Conservation (phyloP, 73 alveolate species). For the Halteria grandinella region DNA sequence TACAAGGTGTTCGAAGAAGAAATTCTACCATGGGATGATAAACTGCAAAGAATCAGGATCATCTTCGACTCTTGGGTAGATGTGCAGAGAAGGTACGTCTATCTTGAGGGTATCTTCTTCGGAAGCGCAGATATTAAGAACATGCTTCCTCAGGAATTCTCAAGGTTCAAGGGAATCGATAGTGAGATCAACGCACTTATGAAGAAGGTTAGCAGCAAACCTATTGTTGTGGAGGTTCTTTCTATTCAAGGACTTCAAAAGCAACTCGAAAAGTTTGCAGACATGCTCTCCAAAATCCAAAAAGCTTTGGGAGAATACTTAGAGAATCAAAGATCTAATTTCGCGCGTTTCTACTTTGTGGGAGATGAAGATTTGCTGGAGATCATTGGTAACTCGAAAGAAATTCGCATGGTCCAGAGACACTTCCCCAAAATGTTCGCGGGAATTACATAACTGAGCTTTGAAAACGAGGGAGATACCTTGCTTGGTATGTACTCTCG, state of each 20-base stretch:
- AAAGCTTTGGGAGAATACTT: conserved; percentile 98
- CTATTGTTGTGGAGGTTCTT: conserved; percentile 91
- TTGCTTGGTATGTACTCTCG: conserved; percentile 95
- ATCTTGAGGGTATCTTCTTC: conserved; percentile 99
- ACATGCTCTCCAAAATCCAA: conserved; percentile 86
- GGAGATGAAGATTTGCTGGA: conserved; percentile 98
- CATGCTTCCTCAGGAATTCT: conserved; percentile 97
- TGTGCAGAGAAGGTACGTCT: conserved; percentile 99
- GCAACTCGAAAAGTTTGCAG: conserved; percentile 96
- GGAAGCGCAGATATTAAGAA: conserved; percentile 99
- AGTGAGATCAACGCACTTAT: conserved; percentile 94
- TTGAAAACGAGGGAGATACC: conserved; percentile 86
- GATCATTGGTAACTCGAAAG: conserved; percentile 99
- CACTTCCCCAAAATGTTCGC: conserved; percentile 99
- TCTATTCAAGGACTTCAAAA: conserved; percentile 94
- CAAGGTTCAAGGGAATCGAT: conserved; percentile 97
- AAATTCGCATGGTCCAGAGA: conserved; percentile 96
- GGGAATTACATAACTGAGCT: conserved; percentile 88
- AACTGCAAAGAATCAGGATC: conserved; percentile 95
- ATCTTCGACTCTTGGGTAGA: conserved; percentile 99
- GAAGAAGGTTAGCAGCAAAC: conserved; percentile 99
- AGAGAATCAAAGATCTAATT: conserved; percentile 98
- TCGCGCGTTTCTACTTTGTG: conserved; percentile 99
- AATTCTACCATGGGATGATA: conserved; percentile 98
- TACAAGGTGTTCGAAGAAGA: conserved; percentile 96